Conservation (phyloP, 495 filamentous ascomycete genomes). For the Pyrenula aspistea region DNA sequence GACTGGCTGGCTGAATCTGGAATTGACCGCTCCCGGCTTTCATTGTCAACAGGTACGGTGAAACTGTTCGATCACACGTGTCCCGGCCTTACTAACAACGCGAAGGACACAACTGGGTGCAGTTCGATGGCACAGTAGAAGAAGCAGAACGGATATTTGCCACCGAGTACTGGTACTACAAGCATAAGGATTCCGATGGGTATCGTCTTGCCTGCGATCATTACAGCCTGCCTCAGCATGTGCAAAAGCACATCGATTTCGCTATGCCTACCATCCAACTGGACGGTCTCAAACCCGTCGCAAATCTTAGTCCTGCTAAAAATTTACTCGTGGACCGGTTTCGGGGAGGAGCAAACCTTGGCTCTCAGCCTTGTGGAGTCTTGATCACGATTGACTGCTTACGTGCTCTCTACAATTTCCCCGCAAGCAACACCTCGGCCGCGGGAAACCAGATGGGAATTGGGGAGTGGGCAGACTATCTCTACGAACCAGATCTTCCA, state of each 20-base stretch:
- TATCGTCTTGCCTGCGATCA: conserved; percentile 31
- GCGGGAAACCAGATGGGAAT: conserved; percentile 41
- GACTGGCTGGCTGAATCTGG: conserved; percentile 37
- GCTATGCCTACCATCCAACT: conserved; percentile 35
- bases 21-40: conserved; percentile 31
- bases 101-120: conserved; percentile 32
- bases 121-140: conserved; percentile 36
- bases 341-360: background rate
- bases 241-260: conserved; percentile 42
- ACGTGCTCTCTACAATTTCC: conserved; percentile 39
- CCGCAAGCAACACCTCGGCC: conserved; percentile 20
- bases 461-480: conserved; percentile 26
- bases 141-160: conserved; percentile 44
- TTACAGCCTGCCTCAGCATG: conserved; percentile 38
- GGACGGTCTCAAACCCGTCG: conserved; percentile 29
- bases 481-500: conserved; percentile 42
- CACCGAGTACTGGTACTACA: conserved; percentile 47
- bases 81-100: no score
- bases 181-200: conserved; percentile 29
- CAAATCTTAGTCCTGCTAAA: conserved; percentile 48
- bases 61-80: conserved; percentile 16
- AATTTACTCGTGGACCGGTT: conserved; percentile 39
- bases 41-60: conserved; percentile 41
- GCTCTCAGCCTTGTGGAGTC: conserved; percentile 22
- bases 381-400: conserved; percentile 42